Conservation (phyloP, 768 basidiomycete species). For the Exidia glandulosa region DNA sequence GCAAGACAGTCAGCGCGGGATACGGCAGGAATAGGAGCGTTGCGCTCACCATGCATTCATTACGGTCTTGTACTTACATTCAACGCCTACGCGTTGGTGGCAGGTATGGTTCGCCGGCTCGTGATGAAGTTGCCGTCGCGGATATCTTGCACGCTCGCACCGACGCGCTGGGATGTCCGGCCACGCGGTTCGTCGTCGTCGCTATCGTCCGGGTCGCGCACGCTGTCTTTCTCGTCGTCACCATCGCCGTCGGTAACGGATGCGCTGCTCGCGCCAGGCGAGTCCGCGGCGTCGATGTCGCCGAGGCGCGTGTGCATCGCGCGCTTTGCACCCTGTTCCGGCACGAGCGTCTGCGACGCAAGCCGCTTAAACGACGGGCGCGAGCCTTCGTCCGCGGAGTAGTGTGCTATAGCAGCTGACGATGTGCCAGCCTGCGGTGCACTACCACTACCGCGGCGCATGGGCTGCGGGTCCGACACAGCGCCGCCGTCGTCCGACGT, state of each 20-base stretch:
- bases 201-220: constrained; percentile 7
- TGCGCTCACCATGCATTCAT: too few species aligned
- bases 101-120: background rate
- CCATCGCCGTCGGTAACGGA: constrained; percentile 19
- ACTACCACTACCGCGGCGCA: background rate
- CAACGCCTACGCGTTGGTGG: background rate
- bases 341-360: constrained; percentile 63
- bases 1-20: too few species aligned
- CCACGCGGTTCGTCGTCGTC: background rate
- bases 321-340: constrained; percentile 44
- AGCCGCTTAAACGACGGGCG: constrained; percentile 64
- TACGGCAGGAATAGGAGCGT: too few species aligned
- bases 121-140: background rate
- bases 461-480: background rate
- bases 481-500: background rate
- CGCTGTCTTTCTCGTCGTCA: constrained; percentile 11
- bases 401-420: background rate
- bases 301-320: constrained; percentile 27
- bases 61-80: too few species aligned
- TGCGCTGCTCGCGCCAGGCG: background rate
- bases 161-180: background rate
- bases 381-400: background rate
- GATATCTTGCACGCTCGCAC: background rate
- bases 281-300: constrained; percentile 10
- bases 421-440: background rate